A percentile compares a stretch with the other conserved stretches of the same genome.
These are phyloP conservation scores for Tanacetum coccineum DNA, from an alignment of 129 eudicot genomes.

Conservation along the genomic window DNA sequence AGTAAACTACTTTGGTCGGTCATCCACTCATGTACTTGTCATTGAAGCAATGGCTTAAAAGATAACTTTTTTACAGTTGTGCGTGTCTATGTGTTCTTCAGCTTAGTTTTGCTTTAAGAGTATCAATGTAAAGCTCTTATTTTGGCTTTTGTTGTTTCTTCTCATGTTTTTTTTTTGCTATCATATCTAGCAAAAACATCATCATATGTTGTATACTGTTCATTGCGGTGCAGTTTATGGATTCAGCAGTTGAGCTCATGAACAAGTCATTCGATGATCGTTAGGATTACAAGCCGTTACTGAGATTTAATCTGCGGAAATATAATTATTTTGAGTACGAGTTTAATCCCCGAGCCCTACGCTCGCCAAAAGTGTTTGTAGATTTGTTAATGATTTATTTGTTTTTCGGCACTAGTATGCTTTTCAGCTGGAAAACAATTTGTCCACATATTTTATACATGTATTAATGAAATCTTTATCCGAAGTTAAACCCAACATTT, in stretches of 20 bases:
- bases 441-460: not conserved
- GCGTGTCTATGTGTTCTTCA: constrained; percentile 23
- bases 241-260: constrained; percentile 79
- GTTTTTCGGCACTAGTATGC: constrained; percentile 16
- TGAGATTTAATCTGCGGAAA: constrained; percentile 9
- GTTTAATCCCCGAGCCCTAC: constrained; percentile 17
- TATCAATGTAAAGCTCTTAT: not conserved
- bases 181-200: not conserved
- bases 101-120: not conserved
- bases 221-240: constrained; percentile 74
- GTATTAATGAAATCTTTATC: not conserved
- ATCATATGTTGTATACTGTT: constrained; percentile 12
- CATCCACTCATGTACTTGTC: constrained; percentile 6
- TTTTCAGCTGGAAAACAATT: not conserved
- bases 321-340: constrained; percentile 18
- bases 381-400: constrained; percentile 21
- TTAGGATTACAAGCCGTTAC: constrained; percentile 29
- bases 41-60: not conserved
- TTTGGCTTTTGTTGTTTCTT: not conserved
- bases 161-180: not conserved
- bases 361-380: constrained; percentile 7
- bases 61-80: not conserved
- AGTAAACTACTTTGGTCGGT: constrained; percentile 12
- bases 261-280: constrained; percentile 72
- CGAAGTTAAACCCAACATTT: not conserved